Conservation (phyloP, 2,329 filamentous ascomycete species). For the Clonostachys chloroleuca region DNA sequence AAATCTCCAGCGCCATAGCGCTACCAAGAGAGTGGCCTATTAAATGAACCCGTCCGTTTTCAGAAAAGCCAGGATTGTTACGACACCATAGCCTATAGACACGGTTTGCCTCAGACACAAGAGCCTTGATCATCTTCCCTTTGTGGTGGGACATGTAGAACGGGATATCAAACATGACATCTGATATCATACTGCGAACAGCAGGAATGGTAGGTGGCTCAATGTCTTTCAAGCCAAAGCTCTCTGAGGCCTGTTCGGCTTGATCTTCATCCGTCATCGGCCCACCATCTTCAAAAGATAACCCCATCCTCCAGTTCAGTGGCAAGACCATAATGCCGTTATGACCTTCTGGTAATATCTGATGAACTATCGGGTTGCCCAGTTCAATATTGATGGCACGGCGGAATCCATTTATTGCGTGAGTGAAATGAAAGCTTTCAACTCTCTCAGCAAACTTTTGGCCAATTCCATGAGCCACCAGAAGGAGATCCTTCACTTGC, state of each 20-base stretch:
- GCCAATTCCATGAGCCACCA: constrained; percentile 93
- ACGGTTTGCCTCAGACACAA: constrained; percentile 86
- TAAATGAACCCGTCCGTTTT: constrained; percentile 80
- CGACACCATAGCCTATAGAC: constrained; percentile 94
- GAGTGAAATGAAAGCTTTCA: constrained; percentile 95
- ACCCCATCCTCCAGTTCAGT: constrained; percentile 85
- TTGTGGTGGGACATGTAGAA: constrained; percentile 98
- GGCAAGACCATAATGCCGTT: constrained; percentile 92
- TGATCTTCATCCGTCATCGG: constrained; percentile 50
- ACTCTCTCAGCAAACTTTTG: constrained; percentile 94
- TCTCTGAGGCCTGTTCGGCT: constrained; percentile 49
- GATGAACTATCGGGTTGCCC: constrained; percentile 67
- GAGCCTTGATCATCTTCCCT: constrained; percentile 85
- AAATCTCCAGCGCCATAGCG: constrained; percentile 88
- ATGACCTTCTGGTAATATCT: constrained; percentile 69
- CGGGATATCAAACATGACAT: constrained; percentile 97
- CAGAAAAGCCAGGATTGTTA: constrained; percentile 84
- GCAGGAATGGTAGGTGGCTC: constrained; percentile 87
- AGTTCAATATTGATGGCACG: constrained; percentile 83
- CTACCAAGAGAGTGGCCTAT: constrained; percentile 92
- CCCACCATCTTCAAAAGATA: constrained; percentile 81
- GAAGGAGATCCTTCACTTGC: constrained; percentile 78
- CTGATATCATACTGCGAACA: constrained; percentile 89
- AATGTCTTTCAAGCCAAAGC: constrained; percentile 75
- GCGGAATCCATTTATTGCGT: constrained; percentile 88